phyloP scores from a whole-genome alignment of 805 yeast genomes.

The Vanderwaltozyma polyspora region DNA sequence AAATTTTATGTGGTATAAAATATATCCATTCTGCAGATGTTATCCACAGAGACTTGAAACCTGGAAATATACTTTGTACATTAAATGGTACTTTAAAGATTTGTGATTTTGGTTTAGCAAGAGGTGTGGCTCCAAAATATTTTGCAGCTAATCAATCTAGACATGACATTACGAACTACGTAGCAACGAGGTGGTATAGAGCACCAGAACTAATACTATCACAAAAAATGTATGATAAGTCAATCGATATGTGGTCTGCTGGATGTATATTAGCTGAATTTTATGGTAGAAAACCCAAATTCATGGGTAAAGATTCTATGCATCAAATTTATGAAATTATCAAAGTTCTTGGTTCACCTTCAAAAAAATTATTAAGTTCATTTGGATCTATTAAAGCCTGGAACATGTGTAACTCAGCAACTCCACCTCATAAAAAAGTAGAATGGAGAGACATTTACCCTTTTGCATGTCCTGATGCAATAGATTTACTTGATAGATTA shows the following conservation, averaged over 20 bases:
- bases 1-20: constrained; percentile 74
- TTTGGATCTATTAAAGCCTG: constrained; percentile 38
- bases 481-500: constrained; percentile 41
- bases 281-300: constrained; percentile 68
- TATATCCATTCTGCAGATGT: constrained; percentile 89
- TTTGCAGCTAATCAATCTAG: constrained; percentile 5
- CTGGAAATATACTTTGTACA: constrained; percentile 76
- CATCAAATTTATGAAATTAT: constrained; percentile 64
- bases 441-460: constrained; percentile 52
- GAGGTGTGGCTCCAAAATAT: constrained; percentile 46
- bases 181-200: constrained; percentile 91
- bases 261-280: constrained; percentile 87
- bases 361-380: constrained; percentile 32
- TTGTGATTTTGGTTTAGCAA: constrained; percentile 88
- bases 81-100: constrained; percentile 67
- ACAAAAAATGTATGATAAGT: constrained; percentile 46
- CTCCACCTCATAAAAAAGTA: constrained; percentile 20
- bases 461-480: constrained; percentile 42
- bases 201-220: constrained; percentile 82
- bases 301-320: constrained; percentile 60
- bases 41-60: constrained; percentile 85
- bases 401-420: constrained; percentile 36
- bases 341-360: constrained; percentile 63
- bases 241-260: constrained; percentile 85
- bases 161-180: constrained; percentile 62